These are phyloP conservation scores for Pseudocercospora macadamiae DNA, from an alignment of 2,329 filamentous ascomycete genomes.

Conservation along the genomic window DNA sequence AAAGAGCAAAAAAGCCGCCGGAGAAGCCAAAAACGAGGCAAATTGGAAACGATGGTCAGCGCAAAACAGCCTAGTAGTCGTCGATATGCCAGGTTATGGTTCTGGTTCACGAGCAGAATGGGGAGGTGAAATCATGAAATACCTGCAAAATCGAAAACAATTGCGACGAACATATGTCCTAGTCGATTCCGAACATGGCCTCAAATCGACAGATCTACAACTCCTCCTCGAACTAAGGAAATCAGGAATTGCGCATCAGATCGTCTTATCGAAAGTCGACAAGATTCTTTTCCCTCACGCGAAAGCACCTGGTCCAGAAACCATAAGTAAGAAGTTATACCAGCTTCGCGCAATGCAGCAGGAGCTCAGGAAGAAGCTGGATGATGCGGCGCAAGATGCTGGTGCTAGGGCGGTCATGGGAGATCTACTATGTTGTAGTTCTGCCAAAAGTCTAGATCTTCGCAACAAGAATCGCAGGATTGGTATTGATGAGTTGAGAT, in stretches of 20 bases:
- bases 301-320: constrained; percentile 31
- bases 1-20: constrained; percentile 10
- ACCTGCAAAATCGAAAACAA: constrained; percentile 64
- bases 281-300: constrained; percentile 48
- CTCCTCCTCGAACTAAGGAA: constrained; percentile 60
- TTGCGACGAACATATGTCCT: constrained; percentile 67
- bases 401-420: constrained; percentile 50
- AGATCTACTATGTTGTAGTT: constrained; percentile 64
- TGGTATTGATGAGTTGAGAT: constrained; percentile 65
- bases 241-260: constrained; percentile 63
- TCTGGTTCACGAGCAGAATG: constrained; percentile 63
- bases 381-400: constrained; percentile 43
- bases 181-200: constrained; percentile 64
- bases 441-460: constrained; percentile 51
- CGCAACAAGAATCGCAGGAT: constrained; percentile 57
- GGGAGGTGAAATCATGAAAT: constrained; percentile 71
- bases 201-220: constrained; percentile 63
- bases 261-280: constrained; percentile 70
- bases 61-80: constrained; percentile 55
- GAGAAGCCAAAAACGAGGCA: constrained; percentile 32
- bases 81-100: constrained; percentile 75
- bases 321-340: constrained; percentile 33
- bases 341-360: constrained; percentile 45
- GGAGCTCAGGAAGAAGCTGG: constrained; percentile 44
- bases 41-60: constrained; percentile 40